Evolutionary conservation across 2,329 filamentous ascomycete genomes (phyloP).

Genomic region (Thermomyces lanuginosus): DNA sequence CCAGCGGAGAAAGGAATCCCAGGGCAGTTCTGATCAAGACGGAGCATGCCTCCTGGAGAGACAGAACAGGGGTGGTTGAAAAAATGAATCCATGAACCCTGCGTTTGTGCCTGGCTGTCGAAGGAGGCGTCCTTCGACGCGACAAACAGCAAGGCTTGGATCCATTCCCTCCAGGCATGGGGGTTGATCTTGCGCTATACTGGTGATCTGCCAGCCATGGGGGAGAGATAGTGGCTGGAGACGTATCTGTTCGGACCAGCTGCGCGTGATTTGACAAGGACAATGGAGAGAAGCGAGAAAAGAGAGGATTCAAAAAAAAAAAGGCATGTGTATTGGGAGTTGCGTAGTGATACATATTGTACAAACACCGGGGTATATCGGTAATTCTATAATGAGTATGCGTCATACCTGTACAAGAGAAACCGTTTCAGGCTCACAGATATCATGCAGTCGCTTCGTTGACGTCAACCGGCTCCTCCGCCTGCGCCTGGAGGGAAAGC

Average conservation of each 20-base stretch:
- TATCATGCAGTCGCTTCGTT: constrained; percentile 1
- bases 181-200: constrained; percentile 37
- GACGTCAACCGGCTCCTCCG: constrained; percentile 22
- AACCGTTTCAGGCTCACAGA: not conserved
- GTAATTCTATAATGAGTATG: constrained; percentile 6
- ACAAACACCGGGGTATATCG: constrained; percentile 8
- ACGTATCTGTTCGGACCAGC: constrained; percentile 37
- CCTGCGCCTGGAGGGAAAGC: constrained; percentile 41
- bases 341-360: constrained; percentile 8
- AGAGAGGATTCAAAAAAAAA: constrained; percentile 4
- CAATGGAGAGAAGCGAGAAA: constrained; percentile 1
- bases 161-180: not conserved
- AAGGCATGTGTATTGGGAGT: constrained; percentile 1
- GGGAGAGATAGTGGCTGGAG: constrained; percentile 23
- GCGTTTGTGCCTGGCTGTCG: not conserved
- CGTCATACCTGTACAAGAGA: constrained; percentile 1
- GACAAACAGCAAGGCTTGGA: not conserved
- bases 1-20: constrained; percentile 25
- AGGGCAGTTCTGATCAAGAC: constrained; percentile 13
- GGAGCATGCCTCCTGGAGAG: not conserved
- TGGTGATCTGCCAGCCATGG: constrained; percentile 38
- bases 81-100: not conserved
- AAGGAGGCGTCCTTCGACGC: constrained; percentile 1
- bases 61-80: constrained; percentile 2
- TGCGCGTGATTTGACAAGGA: constrained; percentile 25